Conservation (phyloP, 2,329 filamentous ascomycete genomes). For the Scorias spongiosa region DNA sequence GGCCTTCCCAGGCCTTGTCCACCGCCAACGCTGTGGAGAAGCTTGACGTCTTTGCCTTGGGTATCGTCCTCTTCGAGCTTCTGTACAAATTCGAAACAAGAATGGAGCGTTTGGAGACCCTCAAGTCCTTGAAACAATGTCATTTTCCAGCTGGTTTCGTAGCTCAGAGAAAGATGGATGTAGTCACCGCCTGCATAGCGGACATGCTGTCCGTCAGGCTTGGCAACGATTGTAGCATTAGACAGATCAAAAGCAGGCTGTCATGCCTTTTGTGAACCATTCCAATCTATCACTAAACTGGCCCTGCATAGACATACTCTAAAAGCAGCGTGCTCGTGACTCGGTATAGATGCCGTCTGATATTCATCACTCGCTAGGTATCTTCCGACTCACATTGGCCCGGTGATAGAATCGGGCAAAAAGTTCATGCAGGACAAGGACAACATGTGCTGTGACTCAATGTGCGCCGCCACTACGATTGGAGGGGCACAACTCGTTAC, state of each 20-base stretch:
- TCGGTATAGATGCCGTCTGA: no score
- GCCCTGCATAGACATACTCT: no score
- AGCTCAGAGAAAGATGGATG: background rate
- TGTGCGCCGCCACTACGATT: background rate
- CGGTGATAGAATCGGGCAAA: no score
- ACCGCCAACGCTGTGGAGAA: constrained; percentile 29
- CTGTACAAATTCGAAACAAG: constrained; percentile 35
- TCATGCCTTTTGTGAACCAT: background rate
- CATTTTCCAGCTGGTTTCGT: constrained; percentile 17
- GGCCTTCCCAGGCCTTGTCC: constrained; percentile 28
- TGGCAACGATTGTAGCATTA: background rate
- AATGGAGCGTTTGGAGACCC: constrained; percentile 25
- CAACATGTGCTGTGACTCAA: background rate
- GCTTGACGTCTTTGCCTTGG: constrained; percentile 46
- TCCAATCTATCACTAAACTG: background rate
- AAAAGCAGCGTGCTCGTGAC: no score
- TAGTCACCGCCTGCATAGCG: background rate
- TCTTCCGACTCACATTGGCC: no score
- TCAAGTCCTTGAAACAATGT: constrained; percentile 20
- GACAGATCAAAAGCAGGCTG: background rate
- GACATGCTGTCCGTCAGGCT: background rate
- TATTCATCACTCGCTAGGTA: no score
- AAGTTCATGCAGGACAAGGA: background rate
- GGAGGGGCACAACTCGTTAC: background rate
- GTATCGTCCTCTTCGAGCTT: constrained; percentile 48